Base-by-base conservation (phyloP, 2,329 filamentous ascomycete genomes). In the Botrytis cinerea region DNA sequence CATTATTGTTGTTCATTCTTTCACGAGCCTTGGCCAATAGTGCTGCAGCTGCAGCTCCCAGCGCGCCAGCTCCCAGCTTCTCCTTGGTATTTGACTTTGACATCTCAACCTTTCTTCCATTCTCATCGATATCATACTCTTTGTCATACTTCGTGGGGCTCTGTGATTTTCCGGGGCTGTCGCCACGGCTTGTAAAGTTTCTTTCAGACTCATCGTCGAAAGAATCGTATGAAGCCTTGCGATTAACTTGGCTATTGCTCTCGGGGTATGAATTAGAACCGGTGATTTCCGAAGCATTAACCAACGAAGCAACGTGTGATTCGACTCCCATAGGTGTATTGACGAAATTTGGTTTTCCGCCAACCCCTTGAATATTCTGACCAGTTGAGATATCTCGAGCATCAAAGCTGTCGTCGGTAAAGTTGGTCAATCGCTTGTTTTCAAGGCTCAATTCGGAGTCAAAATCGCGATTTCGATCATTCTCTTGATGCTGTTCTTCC, bases 231-330 rank as follows among this genome's bases (percentile, higher is more conserved):
- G 80, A 81, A 62, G 63, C 78, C 76, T 78, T 77, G 20, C 80
- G 78, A 67, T 80, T 77, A 51, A 75, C 76, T 25, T 79, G 77
- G 5, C 73, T 74, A 40, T 87, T 85, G 75, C 87, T 85, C 28
- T 77, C 80, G 43, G 83, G 84, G 38, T 84, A 83, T 46, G 71
- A 70, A n/a, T 84, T 85, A 20, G 89, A 91, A 16, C 85, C 86
- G 22, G 90, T 95, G 71, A 97, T 81, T 20, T 91, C 88, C 0
- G 94, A 95, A 28, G 94, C 93, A 78, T 96, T 92, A 2, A 91
- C 84, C 10, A 98, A 85, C 25, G 95, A 98, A 12, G 95, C 95
- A 18, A 98, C 95, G 16, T 92, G 93, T 22, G 95, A 98, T 82
- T 98, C 95, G 0, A 97, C 90, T 2, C 88, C 93, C 48, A 90